Conservation (phyloP, 208 protist genomes). For the Strigomonas galati region DNA sequence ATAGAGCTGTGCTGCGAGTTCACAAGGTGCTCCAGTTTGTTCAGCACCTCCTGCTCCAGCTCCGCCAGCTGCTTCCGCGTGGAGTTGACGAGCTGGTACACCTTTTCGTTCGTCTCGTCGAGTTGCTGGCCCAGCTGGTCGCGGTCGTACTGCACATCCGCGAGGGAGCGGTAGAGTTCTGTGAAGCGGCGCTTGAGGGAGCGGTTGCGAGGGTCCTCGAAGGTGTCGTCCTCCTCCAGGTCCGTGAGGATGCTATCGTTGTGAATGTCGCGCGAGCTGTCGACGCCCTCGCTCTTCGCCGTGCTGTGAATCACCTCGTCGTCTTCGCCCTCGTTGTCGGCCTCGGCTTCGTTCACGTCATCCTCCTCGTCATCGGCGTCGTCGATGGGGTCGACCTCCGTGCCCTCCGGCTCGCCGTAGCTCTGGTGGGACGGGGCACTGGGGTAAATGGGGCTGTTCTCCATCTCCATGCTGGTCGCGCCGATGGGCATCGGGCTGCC, state of each 20-base stretch:
- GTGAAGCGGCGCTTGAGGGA: constrained; percentile 21
- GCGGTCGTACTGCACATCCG: constrained; percentile 34
- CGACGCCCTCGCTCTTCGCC: constrained; percentile 17
- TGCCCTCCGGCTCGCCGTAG: constrained; percentile 3
- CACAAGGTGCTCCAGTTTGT: constrained; percentile 20
- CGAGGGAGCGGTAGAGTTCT: constrained; percentile 33
- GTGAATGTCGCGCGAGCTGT: constrained; percentile 31
- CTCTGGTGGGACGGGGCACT: constrained; percentile 1
- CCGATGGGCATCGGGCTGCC: background rate
- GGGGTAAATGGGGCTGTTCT: background rate
- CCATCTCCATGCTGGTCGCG: background rate
- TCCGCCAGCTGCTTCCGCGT: constrained; percentile 14
- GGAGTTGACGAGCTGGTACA: constrained; percentile 21
- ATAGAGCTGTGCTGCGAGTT: constrained; percentile 1
- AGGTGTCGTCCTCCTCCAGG: constrained; percentile 21
- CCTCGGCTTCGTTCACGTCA: constrained; percentile 23
- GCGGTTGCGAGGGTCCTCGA: background rate
- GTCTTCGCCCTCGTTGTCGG: constrained; percentile 16
- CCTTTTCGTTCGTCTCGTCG: constrained; percentile 26
- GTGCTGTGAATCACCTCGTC: too few relatives aligned
- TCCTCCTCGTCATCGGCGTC: constrained; percentile 15
- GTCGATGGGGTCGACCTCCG: constrained; percentile 7
- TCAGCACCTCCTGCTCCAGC: constrained; percentile 21
- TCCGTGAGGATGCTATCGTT: constrained; percentile 47
- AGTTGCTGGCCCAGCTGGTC: constrained; percentile 23